Evolutionary conservation across 2,329 filamentous ascomycete genomes (phyloP), one percentile per base, ranked within the genome.

Genomic region (Hypomyces perniciosus): DNA sequence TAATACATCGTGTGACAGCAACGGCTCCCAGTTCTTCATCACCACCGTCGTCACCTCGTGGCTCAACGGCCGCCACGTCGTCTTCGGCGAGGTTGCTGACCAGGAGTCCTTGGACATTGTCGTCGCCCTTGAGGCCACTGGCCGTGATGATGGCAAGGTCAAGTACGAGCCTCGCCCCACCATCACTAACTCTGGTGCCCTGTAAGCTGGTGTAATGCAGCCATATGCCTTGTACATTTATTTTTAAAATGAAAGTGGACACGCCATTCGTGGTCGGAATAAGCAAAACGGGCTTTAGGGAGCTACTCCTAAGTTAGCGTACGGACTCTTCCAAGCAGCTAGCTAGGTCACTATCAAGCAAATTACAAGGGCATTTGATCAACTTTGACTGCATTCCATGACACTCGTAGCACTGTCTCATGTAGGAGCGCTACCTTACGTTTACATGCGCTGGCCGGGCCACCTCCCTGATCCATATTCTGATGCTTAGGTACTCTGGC

Each of bases 11-110:
- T 1, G 74, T 29, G 29, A 73, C 56, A 96, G 93, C 71, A 99
- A 99, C 76, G 93, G 93, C 64, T 95, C 89, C 46, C 92, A 97
- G 73, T 97, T 97, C 81, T 97, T 97, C 79, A 77, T 97, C 68
- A 97, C 92, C 64, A 97, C 92, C 51, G 90, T 95, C 46, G 80
- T 84, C 54, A 97, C 93, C 54, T 84, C 85, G 50, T 95, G 95
- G 79, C 79, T 93, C 61, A 80, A 93, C 69, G 82, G 81, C 66
- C 86, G 86, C 70, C 88, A 93, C 79, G 86, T 90, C 71, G 87
- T 90, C 68, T 91, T 91, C 73, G 89, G 88, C 68, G 77, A 88
- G 75, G 86, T 91, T 43, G 73, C 74, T 52, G 75, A 78, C 56
- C 54, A 68, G 1, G 58, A 69, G 41, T 76, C 72, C 51, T 60